Evolutionary conservation across 2,329 filamentous ascomycete genomes (phyloP).

Genomic region (Falciphora oryzae): DNA sequence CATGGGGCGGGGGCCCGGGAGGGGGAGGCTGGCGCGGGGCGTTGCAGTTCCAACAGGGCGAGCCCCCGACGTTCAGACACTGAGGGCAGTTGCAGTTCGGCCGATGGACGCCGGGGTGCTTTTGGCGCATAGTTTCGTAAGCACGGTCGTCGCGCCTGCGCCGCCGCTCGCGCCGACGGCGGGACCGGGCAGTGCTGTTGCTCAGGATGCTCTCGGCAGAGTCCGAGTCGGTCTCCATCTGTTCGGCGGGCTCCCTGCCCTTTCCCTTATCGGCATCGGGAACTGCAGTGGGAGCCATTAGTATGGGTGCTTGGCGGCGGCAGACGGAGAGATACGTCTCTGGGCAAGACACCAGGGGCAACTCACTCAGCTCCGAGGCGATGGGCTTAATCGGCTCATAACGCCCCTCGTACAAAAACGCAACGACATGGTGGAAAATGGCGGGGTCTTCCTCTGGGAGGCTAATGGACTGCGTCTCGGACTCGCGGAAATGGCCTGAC

Average conservation of each 20-base stretch:
- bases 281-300: constrained; percentile 15
- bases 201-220: constrained; percentile 27
- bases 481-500: constrained; percentile 41
- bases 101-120: constrained; percentile 39
- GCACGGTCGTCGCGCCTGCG: constrained; percentile 29
- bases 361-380: constrained; percentile 32
- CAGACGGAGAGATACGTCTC: background rate
- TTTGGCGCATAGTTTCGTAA: constrained; percentile 33
- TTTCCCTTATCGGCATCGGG: constrained; percentile 38
- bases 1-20: constrained; percentile 18
- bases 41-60: constrained; percentile 37
- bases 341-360: constrained; percentile 1
- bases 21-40: constrained; percentile 24
- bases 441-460: constrained; percentile 45
- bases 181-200: constrained; percentile 30
- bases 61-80: constrained; percentile 28
- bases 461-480: constrained; percentile 38
- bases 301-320: background rate
- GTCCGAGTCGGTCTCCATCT: constrained; percentile 18
- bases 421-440: constrained; percentile 45
- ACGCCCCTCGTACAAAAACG: constrained; percentile 43
- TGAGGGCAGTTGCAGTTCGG: constrained; percentile 37
- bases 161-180: constrained; percentile 26
- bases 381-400: constrained; percentile 40
- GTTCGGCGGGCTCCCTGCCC: constrained; percentile 29